A percentile compares a stretch with the other conserved stretches of the same genome.
Evolutionary conservation across 2,329 filamentous ascomycete species (phyloP).

Genomic region (Drechslerella dactyloides): DNA sequence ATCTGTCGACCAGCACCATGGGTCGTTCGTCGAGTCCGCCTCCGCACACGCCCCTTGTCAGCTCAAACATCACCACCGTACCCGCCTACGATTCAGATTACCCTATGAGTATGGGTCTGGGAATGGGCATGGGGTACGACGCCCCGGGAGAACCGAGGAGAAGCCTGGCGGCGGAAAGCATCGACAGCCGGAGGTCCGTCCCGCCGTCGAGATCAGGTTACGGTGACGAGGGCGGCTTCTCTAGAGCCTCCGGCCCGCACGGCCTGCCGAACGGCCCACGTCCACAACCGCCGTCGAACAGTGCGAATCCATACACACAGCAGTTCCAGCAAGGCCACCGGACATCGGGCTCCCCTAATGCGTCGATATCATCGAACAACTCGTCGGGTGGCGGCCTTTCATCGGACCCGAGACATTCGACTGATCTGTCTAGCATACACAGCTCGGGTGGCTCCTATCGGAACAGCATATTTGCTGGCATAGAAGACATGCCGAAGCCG

Average conservation of each 20-base stretch:
- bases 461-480: slow-evolving; percentile 49
- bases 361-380: slow-evolving; percentile 58
- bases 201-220: slow-evolving; percentile 19
- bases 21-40: slow-evolving; percentile 35
- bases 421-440: slow-evolving; percentile 70
- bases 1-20: slow-evolving; percentile 28
- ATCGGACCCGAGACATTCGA: slow-evolving; percentile 64
- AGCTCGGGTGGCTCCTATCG: slow-evolving; percentile 50
- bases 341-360: slow-evolving; percentile 62
- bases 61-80: slow-evolving; percentile 47
- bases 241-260: slow-evolving; percentile 19
- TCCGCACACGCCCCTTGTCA: slow-evolving; percentile 36
- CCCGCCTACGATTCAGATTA: slow-evolving; percentile 37
- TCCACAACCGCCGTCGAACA: slow-evolving; percentile 25
- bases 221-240: slow-evolving; percentile 9
- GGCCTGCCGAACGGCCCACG: slow-evolving; percentile 34
- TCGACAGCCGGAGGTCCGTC: slow-evolving; percentile 31
- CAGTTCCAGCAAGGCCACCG: slow-evolving; percentile 61
- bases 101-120: slow-evolving; percentile 11
- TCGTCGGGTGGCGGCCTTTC: slow-evolving; percentile 56
- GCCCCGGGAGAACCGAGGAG: slow-evolving; percentile 17
- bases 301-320: slow-evolving; percentile 51
- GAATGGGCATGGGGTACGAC: slow-evolving; percentile 10
- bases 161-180: slow-evolving; percentile 14
- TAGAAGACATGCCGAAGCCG: slow-evolving; percentile 45